Base-by-base conservation (phyloP, 805 yeast genomes). In the Dipodascus albidus region DNA sequence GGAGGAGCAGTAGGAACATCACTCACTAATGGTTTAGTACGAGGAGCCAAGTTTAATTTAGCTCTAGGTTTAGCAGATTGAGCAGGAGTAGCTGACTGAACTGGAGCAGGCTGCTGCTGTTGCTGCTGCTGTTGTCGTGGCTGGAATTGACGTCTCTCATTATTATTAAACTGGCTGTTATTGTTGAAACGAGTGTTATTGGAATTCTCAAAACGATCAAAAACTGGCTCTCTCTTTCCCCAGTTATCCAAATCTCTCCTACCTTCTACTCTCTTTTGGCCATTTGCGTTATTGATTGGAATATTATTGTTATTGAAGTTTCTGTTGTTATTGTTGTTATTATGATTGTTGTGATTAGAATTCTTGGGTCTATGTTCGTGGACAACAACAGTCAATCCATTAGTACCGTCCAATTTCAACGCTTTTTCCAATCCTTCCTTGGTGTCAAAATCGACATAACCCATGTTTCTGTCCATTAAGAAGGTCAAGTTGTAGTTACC, bases 211-310 rank as follows among this genome's bases (percentile, higher is more conserved):
- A 2, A 59, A 54, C 44, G 60, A 57, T 31, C 54, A 17, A 59
- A 54, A 19, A 54, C 53, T 3, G 62, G 62, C 20, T 60, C 62
- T 3, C 53, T 50, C 20, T 62, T 59, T 33, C 56, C 59, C 64
- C 64, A 60, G 52, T 49, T 49, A 41, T 57, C 62, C 49, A 60
- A 57, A 50, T 80, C 83, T 67, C 83, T 76, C 33, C 33, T 11
- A 66, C 74, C 61, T 51, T 21, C 23, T 4, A 57, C 62, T 57
- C 73, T 64, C 63, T 71, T 65, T 41, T 66, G 63, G 6, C 44
- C 44, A 27, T 27, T 27, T 11, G 33, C 6, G 11, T 6, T 6
- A 27, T 27, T 27, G 11, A 6, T 27, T 6, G 6, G 33, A 41
- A n/a, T n/a, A n/a, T 41, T 20, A 59, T 70, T 67, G 63, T 70